Evolutionary conservation across 2,329 filamentous ascomycete species (phyloP).

Genomic region (Ceratocystis alfenasii): DNA sequence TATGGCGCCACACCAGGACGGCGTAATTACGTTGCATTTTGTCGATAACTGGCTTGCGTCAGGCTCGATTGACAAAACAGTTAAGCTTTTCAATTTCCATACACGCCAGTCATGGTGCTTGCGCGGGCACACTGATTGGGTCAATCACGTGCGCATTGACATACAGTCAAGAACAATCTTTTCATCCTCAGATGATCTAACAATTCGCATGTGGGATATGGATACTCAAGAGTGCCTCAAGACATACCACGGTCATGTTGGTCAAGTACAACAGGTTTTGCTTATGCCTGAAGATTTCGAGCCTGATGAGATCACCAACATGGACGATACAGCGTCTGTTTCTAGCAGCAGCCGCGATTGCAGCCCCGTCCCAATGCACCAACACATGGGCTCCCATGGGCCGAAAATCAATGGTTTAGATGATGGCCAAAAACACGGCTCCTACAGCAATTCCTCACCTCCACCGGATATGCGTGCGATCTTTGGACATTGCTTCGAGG

Average conservation of each 20-base stretch:
- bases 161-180: constrained; percentile 70
- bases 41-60: constrained; percentile 74
- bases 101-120: constrained; percentile 70
- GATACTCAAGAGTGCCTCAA: constrained; percentile 69
- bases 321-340: constrained; percentile 44
- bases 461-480: constrained; percentile 38
- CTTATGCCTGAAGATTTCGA: constrained; percentile 80
- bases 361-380: constrained; percentile 21
- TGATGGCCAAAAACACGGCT: background rate
- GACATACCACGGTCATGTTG: constrained; percentile 77
- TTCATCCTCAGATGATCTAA: constrained; percentile 87
- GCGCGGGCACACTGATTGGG: constrained; percentile 82
- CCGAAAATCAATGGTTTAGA: background rate
- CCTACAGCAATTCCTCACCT: constrained; percentile 24
- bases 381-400: background rate
- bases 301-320: constrained; percentile 53
- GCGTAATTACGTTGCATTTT: constrained; percentile 80
- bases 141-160: constrained; percentile 90
- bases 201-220: constrained; percentile 84
- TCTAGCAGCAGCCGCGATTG: constrained; percentile 36
- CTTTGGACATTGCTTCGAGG: constrained; percentile 52
- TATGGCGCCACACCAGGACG: constrained; percentile 64
- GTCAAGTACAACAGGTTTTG: constrained; percentile 85
- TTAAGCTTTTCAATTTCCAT: constrained; percentile 87
- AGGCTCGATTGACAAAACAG: constrained; percentile 76